Evolutionary conservation across 441 rosid genomes (phyloP).

Genomic region (Pelargonium myrrhifolium): DNA sequence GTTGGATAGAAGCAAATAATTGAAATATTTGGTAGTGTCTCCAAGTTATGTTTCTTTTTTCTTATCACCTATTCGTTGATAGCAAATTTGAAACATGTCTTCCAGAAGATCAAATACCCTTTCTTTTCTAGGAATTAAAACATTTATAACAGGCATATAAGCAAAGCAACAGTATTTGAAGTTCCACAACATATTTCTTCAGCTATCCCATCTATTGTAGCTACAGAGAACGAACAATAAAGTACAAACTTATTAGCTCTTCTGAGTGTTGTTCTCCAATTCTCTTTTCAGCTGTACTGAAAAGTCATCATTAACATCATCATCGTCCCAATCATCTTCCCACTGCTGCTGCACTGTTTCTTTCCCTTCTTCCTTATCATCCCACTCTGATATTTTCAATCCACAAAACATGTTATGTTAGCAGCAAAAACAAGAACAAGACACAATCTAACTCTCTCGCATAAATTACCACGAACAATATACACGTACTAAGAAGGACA

Average conservation of each 20-base stretch:
- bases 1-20: no score
- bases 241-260: no score
- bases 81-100: no score
- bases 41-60: no score
- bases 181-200: neutral
- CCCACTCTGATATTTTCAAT: constrained; percentile 3
- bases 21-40: no score
- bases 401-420: neutral
- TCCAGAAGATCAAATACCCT: no score
- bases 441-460: neutral
- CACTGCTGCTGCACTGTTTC: constrained; percentile 8
- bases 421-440: neutral
- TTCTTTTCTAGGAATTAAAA: neutral
- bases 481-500: no score
- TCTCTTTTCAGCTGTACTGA: neutral
- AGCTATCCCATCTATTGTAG: neutral
- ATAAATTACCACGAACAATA: no score
- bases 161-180: neutral
- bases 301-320: constrained; percentile 7
- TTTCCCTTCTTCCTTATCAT: constrained; percentile 4
- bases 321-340: constrained; percentile 8
- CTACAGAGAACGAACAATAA: no score
- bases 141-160: neutral
- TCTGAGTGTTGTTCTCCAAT: neutral
- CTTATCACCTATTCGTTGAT: no score